Evolutionary conservation across 2,329 filamentous ascomycete genomes (phyloP).

Genomic region (Pezicula rhizophila): DNA sequence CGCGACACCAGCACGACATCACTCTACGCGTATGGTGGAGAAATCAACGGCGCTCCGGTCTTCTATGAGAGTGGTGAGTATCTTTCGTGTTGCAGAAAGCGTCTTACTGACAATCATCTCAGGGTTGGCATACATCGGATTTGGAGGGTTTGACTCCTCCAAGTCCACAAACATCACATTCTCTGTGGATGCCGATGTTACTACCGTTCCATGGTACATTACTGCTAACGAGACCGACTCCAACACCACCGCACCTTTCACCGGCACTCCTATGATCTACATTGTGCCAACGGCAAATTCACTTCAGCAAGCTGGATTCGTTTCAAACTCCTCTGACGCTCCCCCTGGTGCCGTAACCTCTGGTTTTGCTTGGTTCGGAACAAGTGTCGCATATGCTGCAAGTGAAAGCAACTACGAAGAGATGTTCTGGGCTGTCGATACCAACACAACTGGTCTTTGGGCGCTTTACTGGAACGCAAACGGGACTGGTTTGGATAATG

Average conservation of each 20-base stretch:
- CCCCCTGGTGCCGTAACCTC: conserved; percentile 16
- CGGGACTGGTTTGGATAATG: conserved; percentile 1
- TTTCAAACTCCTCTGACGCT: conserved; percentile 11
- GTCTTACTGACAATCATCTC: not conserved
- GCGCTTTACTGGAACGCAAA: conserved; percentile 20
- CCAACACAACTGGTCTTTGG: conserved; percentile 14
- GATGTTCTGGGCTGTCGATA: conserved; percentile 19
- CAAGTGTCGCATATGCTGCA: conserved; percentile 24
- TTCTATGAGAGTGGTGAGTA: conserved; percentile 29
- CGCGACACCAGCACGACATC: conserved; percentile 32
- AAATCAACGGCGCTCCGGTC: conserved; percentile 23
- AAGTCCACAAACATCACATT: conserved; percentile 27
- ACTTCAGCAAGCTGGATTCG: conserved; percentile 23
- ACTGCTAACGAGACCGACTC: conserved; percentile 18
- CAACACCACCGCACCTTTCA: conserved; percentile 13
- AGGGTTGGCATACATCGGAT: conserved; percentile 30
- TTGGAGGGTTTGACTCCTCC: conserved; percentile 13
- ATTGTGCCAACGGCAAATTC: conserved; percentile 20
- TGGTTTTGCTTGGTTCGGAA: conserved; percentile 28
- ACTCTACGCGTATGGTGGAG: conserved; percentile 27
- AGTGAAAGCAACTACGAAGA: conserved; percentile 15
- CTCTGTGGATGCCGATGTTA: conserved; percentile 15
- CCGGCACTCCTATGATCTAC: conserved; percentile 15
- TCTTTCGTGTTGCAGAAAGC: not conserved
- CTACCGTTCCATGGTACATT: conserved; percentile 17